These are phyloP conservation scores for Diversispora eburnea DNA, from an alignment of 192 early-diverging fungal genomes.

Conservation along the genomic window DNA sequence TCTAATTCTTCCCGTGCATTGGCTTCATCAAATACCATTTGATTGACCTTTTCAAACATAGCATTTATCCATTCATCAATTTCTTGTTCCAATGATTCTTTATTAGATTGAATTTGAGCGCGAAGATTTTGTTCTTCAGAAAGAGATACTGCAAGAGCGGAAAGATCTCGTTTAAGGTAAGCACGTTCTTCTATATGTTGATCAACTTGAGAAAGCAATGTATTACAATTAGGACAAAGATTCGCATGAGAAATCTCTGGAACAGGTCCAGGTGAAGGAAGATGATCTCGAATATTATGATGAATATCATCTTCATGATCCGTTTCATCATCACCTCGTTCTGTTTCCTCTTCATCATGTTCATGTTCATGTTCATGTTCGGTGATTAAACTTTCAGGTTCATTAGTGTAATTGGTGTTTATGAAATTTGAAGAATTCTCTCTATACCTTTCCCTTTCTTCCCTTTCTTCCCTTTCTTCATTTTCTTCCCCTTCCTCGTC, in stretches of 20 bases:
- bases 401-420: background rate
- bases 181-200: constrained; percentile 49
- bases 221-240: constrained; percentile 42
- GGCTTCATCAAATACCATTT: constrained; percentile 47
- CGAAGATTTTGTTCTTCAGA: constrained; percentile 40
- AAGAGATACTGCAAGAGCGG: constrained; percentile 37
- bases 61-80: constrained; percentile 40
- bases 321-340: constrained; percentile 9
- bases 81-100: constrained; percentile 40
- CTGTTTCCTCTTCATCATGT: background rate
- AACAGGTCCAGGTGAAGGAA: constrained; percentile 14
- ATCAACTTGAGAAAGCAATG: constrained; percentile 43
- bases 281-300: background rate
- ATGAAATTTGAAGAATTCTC: background rate
- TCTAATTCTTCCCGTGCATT: constrained; percentile 35
- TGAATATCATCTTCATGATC: constrained; percentile 12
- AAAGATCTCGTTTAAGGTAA: constrained; percentile 45
- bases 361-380: too few relatives aligned
- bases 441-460: too few relatives aligned
- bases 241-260: constrained; percentile 5
- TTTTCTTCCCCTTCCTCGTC: too few relatives aligned
- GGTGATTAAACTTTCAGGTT: too few relatives aligned
- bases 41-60: constrained; percentile 41
- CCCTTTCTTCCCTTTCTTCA: too few relatives aligned
- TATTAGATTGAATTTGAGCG: constrained; percentile 32